Evolutionary conservation across 2,329 filamentous ascomycete species (phyloP).

Genomic region (Cadophora gregata): DNA sequence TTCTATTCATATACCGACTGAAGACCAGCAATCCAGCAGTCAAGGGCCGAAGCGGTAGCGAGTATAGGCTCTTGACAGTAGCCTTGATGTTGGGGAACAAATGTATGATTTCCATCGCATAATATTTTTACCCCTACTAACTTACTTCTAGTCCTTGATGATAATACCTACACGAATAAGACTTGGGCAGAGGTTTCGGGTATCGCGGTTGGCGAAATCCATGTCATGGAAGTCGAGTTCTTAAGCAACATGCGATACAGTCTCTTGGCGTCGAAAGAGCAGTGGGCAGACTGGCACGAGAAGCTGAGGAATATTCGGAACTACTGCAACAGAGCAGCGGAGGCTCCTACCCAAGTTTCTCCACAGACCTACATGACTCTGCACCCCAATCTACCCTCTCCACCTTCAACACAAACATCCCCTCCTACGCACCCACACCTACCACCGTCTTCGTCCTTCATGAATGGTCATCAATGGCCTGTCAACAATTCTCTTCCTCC

Average conservation of each 20-base stretch:
- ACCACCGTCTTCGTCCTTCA: conserved; percentile 37
- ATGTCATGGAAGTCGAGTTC: conserved; percentile 99
- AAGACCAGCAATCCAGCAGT: conserved; percentile 90
- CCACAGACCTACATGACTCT: conserved; percentile 43
- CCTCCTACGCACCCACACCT: conserved; percentile 49
- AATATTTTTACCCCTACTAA: conserved; percentile 27
- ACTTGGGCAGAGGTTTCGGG: conserved; percentile 98
- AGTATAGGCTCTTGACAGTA: conserved; percentile 90
- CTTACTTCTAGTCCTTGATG: conserved; percentile 74
- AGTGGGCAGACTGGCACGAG: conserved; percentile 88
- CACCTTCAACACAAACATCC: conserved; percentile 57
- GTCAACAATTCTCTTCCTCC: conserved; percentile 48
- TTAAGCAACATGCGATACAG: conserved; percentile 98
- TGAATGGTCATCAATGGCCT: conserved; percentile 44
- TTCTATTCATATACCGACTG: conserved; percentile 91
- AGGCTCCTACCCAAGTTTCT: conserved; percentile 37
- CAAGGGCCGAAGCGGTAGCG: conserved; percentile 89
- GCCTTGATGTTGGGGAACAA: conserved; percentile 98
- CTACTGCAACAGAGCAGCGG: conserved; percentile 54
- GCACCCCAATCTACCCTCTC: conserved; percentile 56
- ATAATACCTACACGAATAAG: conserved; percentile 99
- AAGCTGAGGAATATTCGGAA: conserved; percentile 83
- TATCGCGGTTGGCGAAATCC: conserved; percentile 92
- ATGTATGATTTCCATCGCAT: conserved; percentile 59
- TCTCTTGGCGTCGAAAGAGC: conserved; percentile 80